Evolutionary conservation across 2,329 filamentous ascomycete species (phyloP).

Genomic region (Colletotrichum eremochloae): DNA sequence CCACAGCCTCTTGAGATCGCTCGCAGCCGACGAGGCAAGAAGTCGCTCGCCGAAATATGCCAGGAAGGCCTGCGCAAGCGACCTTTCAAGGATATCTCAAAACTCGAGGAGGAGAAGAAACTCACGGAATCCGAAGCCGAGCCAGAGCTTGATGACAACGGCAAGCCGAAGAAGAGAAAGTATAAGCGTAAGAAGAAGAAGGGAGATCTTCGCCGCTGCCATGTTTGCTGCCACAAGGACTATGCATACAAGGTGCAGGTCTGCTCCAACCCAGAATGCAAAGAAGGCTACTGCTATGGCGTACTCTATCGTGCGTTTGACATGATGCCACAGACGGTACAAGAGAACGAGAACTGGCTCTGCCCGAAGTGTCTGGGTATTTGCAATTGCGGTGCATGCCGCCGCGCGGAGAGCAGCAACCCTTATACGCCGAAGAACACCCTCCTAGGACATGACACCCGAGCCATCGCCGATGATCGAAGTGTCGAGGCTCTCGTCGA

Average conservation of each 20-base stretch:
- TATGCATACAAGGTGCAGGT: conserved; percentile 86
- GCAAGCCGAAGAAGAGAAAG: conserved; percentile 72
- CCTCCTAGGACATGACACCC: conserved; percentile 90
- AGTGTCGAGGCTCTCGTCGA: conserved; percentile 93
- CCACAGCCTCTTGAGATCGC: conserved; percentile 80
- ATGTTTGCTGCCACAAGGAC: conserved; percentile 86
- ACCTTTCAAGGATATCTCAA: conserved; percentile 86
- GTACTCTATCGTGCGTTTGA: conserved; percentile 92
- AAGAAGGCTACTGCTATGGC: conserved; percentile 90
- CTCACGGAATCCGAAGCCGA: conserved; percentile 64
- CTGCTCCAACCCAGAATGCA: conserved; percentile 79
- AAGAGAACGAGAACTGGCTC: conserved; percentile 86
- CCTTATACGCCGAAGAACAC: conserved; percentile 92
- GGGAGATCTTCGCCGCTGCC: conserved; percentile 74
- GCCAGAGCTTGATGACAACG: conserved; percentile 69
- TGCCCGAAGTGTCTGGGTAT: conserved; percentile 89
- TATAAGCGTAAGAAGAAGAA: conserved; percentile 66
- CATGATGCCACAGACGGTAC: conserved; percentile 83
- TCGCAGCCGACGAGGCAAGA: conserved; percentile 75
- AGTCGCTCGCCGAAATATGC: conserved; percentile 91
- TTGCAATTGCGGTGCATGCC: conserved; percentile 88
- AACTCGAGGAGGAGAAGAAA: conserved; percentile 64
- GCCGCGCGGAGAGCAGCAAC: conserved; percentile 72
- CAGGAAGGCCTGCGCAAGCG: conserved; percentile 86
- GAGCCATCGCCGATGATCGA: conserved; percentile 88